These are phyloP conservation scores for Aspergillus sp. DNA, from an alignment of 2,329 filamentous ascomycete genomes.

Conservation along the genomic window DNA sequence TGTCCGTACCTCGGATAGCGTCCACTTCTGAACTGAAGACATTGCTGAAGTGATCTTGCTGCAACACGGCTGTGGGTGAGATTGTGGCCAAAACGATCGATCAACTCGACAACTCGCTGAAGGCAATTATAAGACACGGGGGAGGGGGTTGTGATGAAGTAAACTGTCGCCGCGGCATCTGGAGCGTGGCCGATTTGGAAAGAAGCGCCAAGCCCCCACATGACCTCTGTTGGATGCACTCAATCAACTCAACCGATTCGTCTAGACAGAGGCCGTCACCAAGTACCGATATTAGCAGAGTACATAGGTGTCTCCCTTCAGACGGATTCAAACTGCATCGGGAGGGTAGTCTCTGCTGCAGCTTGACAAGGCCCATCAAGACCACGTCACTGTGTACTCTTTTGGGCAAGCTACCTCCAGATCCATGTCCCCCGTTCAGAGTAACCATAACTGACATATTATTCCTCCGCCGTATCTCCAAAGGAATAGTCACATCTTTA, in stretches of 20 bases:
- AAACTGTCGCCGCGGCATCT: background rate
- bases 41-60: slow-evolving; percentile 17
- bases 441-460: background rate
- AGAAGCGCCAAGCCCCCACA: slow-evolving; percentile 6
- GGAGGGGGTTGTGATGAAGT: background rate
- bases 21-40: slow-evolving; percentile 45
- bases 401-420: slow-evolving; percentile 1
- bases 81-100: background rate
- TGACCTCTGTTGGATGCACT: background rate
- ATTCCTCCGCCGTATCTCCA: background rate
- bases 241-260: background rate
- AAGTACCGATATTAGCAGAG: too few species aligned
- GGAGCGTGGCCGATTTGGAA: slow-evolving; percentile 6
- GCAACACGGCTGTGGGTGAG: background rate
- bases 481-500: background rate
- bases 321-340: background rate
- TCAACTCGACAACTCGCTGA: background rate
- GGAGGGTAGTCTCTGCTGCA: background rate
- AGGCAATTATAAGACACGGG: background rate
- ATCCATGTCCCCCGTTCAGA: background rate
- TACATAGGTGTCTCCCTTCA: background rate
- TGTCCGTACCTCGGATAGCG: slow-evolving; percentile 44
- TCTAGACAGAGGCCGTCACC: too few species aligned
- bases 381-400: slow-evolving; percentile 4
- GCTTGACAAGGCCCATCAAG: background rate